Percentiles rank a stretch among this genome's conserved stretches.
Evolutionary conservation across 2,329 filamentous ascomycete genomes (phyloP).

Genomic region (Fusarium sp.): DNA sequence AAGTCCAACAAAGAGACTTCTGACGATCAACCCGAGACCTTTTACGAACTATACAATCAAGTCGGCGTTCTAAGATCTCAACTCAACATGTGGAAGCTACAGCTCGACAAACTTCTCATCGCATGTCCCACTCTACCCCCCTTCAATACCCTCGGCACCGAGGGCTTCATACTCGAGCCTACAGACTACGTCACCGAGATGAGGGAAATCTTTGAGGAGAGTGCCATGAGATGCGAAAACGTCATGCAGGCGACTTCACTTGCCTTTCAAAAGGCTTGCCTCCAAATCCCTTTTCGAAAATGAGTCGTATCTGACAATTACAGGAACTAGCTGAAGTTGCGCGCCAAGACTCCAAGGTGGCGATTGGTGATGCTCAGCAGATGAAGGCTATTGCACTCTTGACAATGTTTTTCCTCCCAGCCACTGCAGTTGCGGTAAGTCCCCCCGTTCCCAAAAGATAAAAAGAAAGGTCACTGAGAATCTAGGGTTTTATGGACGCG

Average conservation of each 20-base stretch:
- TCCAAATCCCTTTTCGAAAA: no score
- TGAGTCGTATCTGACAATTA: neutral
- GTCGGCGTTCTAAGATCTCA: neutral
- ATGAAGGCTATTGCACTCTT: conserved; percentile 17
- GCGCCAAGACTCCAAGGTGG: neutral
- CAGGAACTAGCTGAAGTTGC: conserved; percentile 7
- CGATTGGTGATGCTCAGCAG: conserved; percentile 9
- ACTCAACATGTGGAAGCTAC: neutral
- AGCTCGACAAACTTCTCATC: neutral
- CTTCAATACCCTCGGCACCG: neutral
- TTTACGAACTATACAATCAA: neutral
- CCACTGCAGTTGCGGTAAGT: neutral
- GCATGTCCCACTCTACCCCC: neutral
- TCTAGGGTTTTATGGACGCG: conserved; percentile 11
- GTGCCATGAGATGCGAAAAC: neutral
- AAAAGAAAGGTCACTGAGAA: neutral
- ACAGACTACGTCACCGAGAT: neutral
- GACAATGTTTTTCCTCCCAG: conserved; percentile 6
- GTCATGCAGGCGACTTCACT: conserved; percentile 2
- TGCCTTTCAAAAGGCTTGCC: conserved; percentile 10
- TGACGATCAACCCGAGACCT: neutral
- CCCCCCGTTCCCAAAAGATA: neutral
- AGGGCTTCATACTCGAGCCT: conserved; percentile 4
- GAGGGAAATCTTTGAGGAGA: conserved; percentile 1
- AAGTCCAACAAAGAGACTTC: neutral